A percentile compares a stretch with the other conserved stretches of the same genome.
Evolutionary conservation across 768 basidiomycete species (phyloP).

Genomic region (Mycena venus): DNA sequence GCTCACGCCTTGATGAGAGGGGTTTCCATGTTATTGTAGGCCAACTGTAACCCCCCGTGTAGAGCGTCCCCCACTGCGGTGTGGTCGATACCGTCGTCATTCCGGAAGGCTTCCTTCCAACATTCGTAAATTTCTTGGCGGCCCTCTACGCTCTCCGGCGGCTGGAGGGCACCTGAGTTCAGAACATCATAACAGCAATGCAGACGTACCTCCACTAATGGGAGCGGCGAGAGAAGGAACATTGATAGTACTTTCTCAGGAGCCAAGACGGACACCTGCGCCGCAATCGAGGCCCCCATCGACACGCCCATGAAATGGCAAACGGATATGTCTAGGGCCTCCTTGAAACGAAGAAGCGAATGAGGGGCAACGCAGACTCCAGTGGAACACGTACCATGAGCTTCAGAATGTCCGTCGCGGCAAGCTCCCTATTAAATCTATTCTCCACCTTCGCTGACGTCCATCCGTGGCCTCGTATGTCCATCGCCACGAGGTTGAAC

Average conservation of each 20-base stretch:
- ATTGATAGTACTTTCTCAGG: neutral
- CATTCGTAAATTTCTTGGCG: constrained; percentile 50
- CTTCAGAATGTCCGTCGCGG: neutral
- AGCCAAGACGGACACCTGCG: neutral
- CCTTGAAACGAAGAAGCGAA: neutral
- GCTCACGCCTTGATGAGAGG: constrained; percentile 38
- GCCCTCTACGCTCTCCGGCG: constrained; percentile 46
- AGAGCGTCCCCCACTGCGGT: constrained; percentile 43
- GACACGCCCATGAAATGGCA: neutral
- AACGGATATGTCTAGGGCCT: neutral
- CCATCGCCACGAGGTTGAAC: constrained; percentile 1
- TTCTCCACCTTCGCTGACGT: neutral
- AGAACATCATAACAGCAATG: too few species aligned
- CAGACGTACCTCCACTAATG: neutral
- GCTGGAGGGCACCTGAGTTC: constrained; percentile 33
- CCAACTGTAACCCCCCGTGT: constrained; percentile 50
- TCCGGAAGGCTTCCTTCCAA: constrained; percentile 44
- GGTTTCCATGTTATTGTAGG: constrained; percentile 40
- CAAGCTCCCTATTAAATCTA: neutral
- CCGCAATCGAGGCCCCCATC: neutral
- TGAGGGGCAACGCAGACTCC: too few species aligned
- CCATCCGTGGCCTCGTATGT: neutral
- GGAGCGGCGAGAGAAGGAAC: neutral
- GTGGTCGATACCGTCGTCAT: constrained; percentile 38
- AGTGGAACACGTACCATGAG: neutral